Evolutionary conservation across 768 basidiomycete genomes (phyloP), one percentile per base, ranked within the genome.

Genomic region (Rhodosporidiobolus sp.): DNA sequence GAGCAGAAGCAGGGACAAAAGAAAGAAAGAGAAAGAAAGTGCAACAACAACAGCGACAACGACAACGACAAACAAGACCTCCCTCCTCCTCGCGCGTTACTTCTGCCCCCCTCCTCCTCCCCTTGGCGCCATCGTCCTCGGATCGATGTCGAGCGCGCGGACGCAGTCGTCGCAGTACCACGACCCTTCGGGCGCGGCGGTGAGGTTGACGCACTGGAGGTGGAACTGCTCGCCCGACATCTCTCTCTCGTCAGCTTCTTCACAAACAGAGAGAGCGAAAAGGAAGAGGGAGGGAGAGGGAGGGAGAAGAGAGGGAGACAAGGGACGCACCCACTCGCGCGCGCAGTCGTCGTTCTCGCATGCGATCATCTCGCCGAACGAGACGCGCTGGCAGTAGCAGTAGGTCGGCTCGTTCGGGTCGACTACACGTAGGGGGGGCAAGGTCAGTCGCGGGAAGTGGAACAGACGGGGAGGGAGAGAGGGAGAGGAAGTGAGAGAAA

Each of bases 111-210:
- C 50, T 16, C 16, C 32, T 17, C 45, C 35, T 24, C n/a, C 53
- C 34, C 58, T 48, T 58, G 59, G 67, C 35, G 58, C 38, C 48
- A 64, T 49, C 35, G 53, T 68, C 60, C 9, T n/a, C 28, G 57
- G 56, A 48, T 66, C 65, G 26, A 65, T 30, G 55, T 58, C 49
- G 28, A 69, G 67, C 34, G 32, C 26, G 28, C 24, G 45, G n/a
- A 67, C 58, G 57, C 80, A 81, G 34, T 79, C 79, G 38, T 57
- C 46, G 66, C 80, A 81, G 58, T 67, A 80, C 80, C 80, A 81
- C n/a, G 64, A 56, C 8, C 78, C 79, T 17, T 75, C 73, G 4
- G 80, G 79, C 30, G 79, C 57, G 32, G 50, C 54, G 10, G 66
- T 50, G 28, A 81, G 60, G 1, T 76, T 77, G 22, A 74, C 69